Evolutionary conservation across 192 early-diverging fungal species (phyloP).

Genomic region (Dispira simplex): DNA sequence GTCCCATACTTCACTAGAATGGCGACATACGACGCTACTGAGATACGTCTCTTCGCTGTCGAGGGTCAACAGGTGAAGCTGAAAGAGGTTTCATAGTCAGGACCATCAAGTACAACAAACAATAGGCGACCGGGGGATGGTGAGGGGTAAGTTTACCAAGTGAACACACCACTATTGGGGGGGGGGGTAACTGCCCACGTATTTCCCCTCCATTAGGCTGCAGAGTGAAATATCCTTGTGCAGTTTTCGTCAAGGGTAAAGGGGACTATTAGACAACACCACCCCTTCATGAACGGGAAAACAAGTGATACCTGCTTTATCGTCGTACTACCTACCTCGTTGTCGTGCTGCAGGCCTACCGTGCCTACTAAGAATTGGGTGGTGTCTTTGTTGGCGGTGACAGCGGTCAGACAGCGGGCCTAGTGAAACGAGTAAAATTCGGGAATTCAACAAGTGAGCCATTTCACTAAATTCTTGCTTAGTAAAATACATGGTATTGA

Average conservation of each 20-base stretch:
- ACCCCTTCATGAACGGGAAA: too few species aligned
- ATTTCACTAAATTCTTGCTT: not conserved
- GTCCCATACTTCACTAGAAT: slow-evolving; percentile 46
- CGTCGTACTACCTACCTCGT: slow-evolving; percentile 29
- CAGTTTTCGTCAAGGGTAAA: not conserved
- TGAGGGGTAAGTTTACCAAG: not conserved
- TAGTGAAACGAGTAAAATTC: slow-evolving; percentile 11
- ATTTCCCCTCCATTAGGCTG: too few species aligned
- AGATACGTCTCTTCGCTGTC: slow-evolving; percentile 57
- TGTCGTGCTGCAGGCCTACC: slow-evolving; percentile 32
- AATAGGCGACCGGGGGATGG: not conserved
- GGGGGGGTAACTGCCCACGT: too few species aligned
- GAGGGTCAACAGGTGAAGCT: slow-evolving; percentile 61
- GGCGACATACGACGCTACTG: slow-evolving; percentile 34
- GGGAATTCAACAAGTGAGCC: not conserved
- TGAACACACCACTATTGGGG: not conserved
- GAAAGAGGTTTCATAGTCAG: not conserved
- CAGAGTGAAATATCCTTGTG: not conserved
- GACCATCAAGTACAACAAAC: slow-evolving; percentile 3
- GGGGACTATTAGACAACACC: not conserved
- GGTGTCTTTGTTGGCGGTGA: slow-evolving; percentile 41
- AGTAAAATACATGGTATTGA: too few species aligned
- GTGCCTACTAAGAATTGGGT: slow-evolving; percentile 64
- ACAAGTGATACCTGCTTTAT: not conserved
- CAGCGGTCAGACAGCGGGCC: slow-evolving; percentile 42